Percentiles rank a stretch among this genome's conserved stretches.
Evolutionary conservation across 2,329 filamentous ascomycete genomes (phyloP).

Genomic region (Pseudocercospora musae): DNA sequence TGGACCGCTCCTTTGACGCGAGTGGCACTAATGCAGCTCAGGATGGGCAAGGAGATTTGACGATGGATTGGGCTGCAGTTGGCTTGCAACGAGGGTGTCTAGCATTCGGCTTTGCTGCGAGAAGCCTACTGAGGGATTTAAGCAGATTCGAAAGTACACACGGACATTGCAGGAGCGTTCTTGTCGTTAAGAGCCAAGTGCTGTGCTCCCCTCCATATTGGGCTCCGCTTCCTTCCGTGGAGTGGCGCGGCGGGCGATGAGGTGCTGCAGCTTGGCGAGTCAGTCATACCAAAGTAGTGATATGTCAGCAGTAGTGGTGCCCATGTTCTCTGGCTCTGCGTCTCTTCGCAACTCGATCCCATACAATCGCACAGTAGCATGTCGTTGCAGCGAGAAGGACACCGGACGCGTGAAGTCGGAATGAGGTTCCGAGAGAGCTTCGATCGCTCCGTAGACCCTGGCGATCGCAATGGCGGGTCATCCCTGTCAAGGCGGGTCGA

Average conservation of each 20-base stretch:
- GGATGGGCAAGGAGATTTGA: background rate
- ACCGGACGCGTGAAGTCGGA: background rate
- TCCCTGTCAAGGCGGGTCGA: background rate
- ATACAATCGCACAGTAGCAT: background rate
- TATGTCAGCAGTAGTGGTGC: background rate
- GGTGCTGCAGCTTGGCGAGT: background rate
- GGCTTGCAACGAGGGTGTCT: background rate
- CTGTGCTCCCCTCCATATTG: background rate
- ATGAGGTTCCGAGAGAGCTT: background rate
- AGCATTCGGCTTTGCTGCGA: background rate
- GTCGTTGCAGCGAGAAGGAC: background rate
- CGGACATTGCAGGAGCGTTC: background rate
- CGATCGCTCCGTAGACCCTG: background rate
- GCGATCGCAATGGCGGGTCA: background rate
- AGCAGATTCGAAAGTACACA: background rate
- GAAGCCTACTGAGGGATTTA: background rate
- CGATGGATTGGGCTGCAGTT: background rate
- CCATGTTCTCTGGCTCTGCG: background rate
- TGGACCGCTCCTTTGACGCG: background rate
- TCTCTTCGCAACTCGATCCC: too few species aligned
- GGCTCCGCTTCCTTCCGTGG: background rate
- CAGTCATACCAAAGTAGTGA: background rate
- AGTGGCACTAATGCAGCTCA: background rate
- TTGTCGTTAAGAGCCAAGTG: background rate
- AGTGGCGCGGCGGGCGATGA: background rate